Evolutionary conservation across 2,329 filamentous ascomycete genomes (phyloP), one percentile per base, ranked within the genome.

Genomic region (Magnaporthiopsis incrustans): DNA sequence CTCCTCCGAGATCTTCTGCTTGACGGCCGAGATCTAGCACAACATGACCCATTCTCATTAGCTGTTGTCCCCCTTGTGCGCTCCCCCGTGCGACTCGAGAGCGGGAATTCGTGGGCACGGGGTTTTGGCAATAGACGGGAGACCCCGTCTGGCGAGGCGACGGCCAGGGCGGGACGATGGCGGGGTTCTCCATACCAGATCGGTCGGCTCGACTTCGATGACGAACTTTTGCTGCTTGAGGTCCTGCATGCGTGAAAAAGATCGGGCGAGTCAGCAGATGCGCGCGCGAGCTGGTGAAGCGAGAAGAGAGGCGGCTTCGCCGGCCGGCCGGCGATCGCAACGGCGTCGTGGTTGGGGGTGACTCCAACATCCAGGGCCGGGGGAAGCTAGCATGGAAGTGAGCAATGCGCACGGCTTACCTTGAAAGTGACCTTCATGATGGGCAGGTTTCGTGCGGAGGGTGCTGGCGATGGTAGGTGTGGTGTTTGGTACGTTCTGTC

Each of bases 191-290:
- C 89, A 73, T 88, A 97, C 93, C 77, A 91, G 90, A 76, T 97
- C 93, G 69, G 90, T 88, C 68, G 93, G 91, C 77, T 98, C 93
- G 74, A 92, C 91, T 71, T 98, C 94, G 82, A 99, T 90, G 73
- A 89, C 88, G 80, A 99, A 99, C 83, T 97, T 97, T 77, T 97
- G 91, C 79, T 98, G 95, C 84, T 97, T 98, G 74, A 99, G 85
- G 82, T 99, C 95, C 93, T 97, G 71, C 44, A 70, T 58, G 57
- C 62, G 69, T 30, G 64, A 15, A 65, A 63, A 67, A 63, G 11
- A 10, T n/a, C 12, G 7, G n/a, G 61, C 53, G 33, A 57, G 67
- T 70, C 59, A 67, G 67, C 64, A 67, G 62, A 33, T 18, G 11
- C 57, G 35, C 26, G 2, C 4, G 18, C 32, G 35, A 38, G 14